These are phyloP conservation scores for Cadophora sp. DNA, from an alignment of 2,329 filamentous ascomycete species.

Conservation along the genomic window DNA sequence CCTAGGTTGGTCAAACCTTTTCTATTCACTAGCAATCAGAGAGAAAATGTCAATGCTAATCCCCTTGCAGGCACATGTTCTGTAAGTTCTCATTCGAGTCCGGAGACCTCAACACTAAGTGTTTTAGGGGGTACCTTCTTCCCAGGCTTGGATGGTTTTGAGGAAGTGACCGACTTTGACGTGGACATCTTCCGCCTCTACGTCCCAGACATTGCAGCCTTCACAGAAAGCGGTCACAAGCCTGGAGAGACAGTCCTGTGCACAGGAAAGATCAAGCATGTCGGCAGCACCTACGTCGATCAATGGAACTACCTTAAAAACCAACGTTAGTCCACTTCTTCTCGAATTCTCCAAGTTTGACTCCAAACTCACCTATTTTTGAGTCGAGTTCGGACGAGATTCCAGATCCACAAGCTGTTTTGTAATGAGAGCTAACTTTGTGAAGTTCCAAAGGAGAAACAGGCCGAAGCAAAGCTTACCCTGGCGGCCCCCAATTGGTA, in stretches of 20 bases:
- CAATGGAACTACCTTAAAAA: slow-evolving; percentile 67
- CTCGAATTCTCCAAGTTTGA: too few relatives aligned
- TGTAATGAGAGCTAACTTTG: neutral
- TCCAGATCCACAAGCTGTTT: neutral
- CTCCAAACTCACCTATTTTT: neutral
- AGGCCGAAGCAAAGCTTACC: slow-evolving; percentile 72
- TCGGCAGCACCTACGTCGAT: slow-evolving; percentile 55
- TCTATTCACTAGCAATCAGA: neutral
- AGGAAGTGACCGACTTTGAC: slow-evolving; percentile 41
- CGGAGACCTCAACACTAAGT: slow-evolving; percentile 54
- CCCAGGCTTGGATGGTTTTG: slow-evolving; percentile 40
- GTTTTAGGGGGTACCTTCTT: slow-evolving; percentile 41
- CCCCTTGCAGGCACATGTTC: slow-evolving; percentile 35
- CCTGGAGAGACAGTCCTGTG: slow-evolving; percentile 55
- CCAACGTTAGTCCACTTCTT: slow-evolving; percentile 42
- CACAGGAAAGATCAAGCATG: slow-evolving; percentile 55
- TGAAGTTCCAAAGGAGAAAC: slow-evolving; percentile 60
- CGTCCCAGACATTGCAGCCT: slow-evolving; percentile 50
- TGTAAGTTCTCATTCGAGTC: slow-evolving; percentile 46
- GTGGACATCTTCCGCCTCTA: slow-evolving; percentile 50
- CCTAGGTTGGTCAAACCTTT: neutral
- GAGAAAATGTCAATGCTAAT: neutral
- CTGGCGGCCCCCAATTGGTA: slow-evolving; percentile 73
- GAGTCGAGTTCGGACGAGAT: neutral
- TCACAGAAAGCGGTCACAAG: slow-evolving; percentile 52